Evolutionary conservation across 306 rosid species (phyloP).

Genomic region (Cucurbita argyrosperma): DNA sequence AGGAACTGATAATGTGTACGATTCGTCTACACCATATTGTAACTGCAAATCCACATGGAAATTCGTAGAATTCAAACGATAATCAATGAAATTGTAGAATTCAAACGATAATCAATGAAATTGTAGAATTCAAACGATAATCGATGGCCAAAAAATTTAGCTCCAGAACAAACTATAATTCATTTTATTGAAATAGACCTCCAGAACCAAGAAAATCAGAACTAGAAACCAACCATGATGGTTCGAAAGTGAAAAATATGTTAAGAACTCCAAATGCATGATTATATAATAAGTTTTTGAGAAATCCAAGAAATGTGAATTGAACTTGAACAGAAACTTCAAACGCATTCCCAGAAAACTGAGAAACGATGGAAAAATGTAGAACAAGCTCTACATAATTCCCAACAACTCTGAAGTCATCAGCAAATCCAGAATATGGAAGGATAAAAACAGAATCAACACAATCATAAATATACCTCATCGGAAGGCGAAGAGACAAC

Average conservation of each 20-base stretch:
- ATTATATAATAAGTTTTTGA: background rate
- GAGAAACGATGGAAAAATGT: background rate
- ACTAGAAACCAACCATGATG: background rate
- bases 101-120: no score
- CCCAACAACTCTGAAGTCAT: background rate
- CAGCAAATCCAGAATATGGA: background rate
- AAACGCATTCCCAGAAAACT: background rate
- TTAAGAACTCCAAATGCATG: background rate
- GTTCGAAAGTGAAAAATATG: background rate
- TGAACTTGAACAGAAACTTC: background rate
- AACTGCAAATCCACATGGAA: slow-evolving; percentile 11
- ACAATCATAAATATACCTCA: slow-evolving; percentile 3
- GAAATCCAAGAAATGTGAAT: background rate
- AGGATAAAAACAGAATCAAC: background rate
- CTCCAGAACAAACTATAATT: background rate
- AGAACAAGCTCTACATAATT: background rate
- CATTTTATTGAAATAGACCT: background rate
- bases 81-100: background rate
- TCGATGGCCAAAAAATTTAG: background rate
- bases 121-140: background rate
- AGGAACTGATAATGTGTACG: slow-evolving; percentile 22
- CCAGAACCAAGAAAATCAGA: background rate
- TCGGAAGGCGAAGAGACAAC: slow-evolving; percentile 18
- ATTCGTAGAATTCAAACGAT: background rate
- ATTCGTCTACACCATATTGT: slow-evolving; percentile 24